Evolutionary conservation across 129 eudicot genomes (phyloP), one percentile per base, ranked within the genome.

Genomic region (Gnaphalium uliginosum): DNA sequence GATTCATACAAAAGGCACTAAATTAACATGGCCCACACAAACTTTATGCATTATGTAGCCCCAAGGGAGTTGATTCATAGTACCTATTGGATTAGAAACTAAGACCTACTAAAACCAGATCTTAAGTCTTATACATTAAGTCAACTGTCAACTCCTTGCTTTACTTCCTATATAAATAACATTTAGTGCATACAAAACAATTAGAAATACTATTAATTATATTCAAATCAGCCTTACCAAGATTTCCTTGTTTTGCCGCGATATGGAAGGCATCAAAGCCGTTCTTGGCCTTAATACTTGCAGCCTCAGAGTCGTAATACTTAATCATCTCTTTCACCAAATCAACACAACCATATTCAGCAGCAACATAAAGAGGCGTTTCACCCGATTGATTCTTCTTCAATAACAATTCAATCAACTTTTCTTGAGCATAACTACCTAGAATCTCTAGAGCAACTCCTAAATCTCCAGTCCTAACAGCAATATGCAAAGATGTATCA

Each of bases 311-410:
- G 22, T 87, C 91, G 76, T 84, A 84, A 73, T 76, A 76, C 79
- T 82, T 82, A 66, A 87, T 73, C 84, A 87, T 81, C 81, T 79
- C 88, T 68, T 71, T 79, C 66, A 82, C 86, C 60, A 87, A 74
- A 48, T 79, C 83, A 58, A 57, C 77, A 75, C 69, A 56, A 15
- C 91, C 88, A 64, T 69, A 72, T 75, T 87, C 86, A 76, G 91
- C 86, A 21, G 88, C 91, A 65, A 87, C 91, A 82, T 87, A 87
- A 57, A 87, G 86, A 25, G 91, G 60, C 21, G 86, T 87, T 81
- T 87, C 91, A 10, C 91, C 91, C 1, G 86, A 79, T 59, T 78
- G 81, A 72, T 87, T 87, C 79, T 84, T 79, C 69, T 79, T 87
- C 60, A 65, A 67, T 71, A 87, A 35, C 83, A 87, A 63, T 48